These are phyloP conservation scores for Penicillium ochrochloron DNA, from an alignment of 495 filamentous ascomycete genomes.

Conservation along the genomic window DNA sequence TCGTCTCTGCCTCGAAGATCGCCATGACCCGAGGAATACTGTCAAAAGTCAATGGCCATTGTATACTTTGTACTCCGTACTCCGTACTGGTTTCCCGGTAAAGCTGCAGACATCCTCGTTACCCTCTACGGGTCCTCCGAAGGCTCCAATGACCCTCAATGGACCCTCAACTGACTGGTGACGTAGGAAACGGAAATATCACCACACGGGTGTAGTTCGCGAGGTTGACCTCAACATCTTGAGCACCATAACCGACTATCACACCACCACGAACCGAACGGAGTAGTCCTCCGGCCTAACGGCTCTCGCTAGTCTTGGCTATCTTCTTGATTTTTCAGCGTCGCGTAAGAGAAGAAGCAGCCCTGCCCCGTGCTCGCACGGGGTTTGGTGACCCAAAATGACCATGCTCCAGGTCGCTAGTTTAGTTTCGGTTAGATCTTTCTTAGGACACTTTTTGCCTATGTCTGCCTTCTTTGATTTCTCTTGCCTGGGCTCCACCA, in stretches of 20 bases:
- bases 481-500: not conserved
- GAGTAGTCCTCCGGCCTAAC: constrained; percentile 5
- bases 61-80: not conserved
- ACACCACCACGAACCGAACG: not conserved
- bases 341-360: constrained; percentile 1
- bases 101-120: too few relatives aligned
- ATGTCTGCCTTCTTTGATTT: not conserved
- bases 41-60: constrained; percentile 8
- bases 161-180: constrained; percentile 3
- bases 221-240: not conserved
- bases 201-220: not conserved
- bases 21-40: constrained; percentile 10
- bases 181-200: constrained; percentile 4
- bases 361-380: not conserved
- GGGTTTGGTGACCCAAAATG: not conserved
- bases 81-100: not conserved
- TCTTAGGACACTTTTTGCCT: not conserved
- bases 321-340: not conserved
- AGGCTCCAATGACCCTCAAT: too few relatives aligned
- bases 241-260: not conserved
- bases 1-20: constrained; percentile 14
- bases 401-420: not conserved
- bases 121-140: too few relatives aligned
- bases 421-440: not conserved
- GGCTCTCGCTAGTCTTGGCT: not conserved